Conservation (phyloP, 805 yeast species). For the Torulaspora indica region DNA sequence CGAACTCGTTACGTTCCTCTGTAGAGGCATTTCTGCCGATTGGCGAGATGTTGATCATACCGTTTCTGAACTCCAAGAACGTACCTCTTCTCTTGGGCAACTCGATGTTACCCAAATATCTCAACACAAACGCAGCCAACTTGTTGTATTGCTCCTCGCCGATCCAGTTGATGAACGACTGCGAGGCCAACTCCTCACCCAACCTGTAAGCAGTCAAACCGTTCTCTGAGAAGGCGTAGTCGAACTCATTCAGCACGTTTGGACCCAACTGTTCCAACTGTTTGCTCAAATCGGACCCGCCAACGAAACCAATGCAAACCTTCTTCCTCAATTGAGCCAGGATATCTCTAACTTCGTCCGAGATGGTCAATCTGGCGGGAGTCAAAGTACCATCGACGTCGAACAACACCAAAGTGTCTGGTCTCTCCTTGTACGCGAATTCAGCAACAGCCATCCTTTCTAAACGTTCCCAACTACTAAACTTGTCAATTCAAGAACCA, state of each 20-base stretch:
- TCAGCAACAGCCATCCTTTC: constrained; percentile 38
- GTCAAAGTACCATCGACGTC: constrained; percentile 99
- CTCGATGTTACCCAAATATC: constrained; percentile 79
- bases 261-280: constrained; percentile 95
- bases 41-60: constrained; percentile 98
- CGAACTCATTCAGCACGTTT: constrained; percentile 72
- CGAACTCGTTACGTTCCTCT: constrained; percentile 88
- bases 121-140: constrained; percentile 78
- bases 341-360: constrained; percentile 71
- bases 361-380: constrained; percentile 82
- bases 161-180: constrained; percentile 90
- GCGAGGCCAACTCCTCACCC: constrained; percentile 85
- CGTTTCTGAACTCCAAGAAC: constrained; percentile 97
- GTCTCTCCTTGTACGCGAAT: constrained; percentile 70
- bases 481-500: background rate
- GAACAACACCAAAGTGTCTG: constrained; percentile 84
- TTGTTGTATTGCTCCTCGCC: constrained; percentile 93
- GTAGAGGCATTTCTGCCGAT: constrained; percentile 97
- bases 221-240: constrained; percentile 94
- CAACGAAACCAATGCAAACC: constrained; percentile 94
- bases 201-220: constrained; percentile 95
- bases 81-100: constrained; percentile 98
- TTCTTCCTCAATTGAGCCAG: constrained; percentile 78
- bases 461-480: background rate
- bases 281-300: constrained; percentile 91